Conservation (phyloP, 2,329 filamentous ascomycete genomes). For the Emmonsia crescens region DNA sequence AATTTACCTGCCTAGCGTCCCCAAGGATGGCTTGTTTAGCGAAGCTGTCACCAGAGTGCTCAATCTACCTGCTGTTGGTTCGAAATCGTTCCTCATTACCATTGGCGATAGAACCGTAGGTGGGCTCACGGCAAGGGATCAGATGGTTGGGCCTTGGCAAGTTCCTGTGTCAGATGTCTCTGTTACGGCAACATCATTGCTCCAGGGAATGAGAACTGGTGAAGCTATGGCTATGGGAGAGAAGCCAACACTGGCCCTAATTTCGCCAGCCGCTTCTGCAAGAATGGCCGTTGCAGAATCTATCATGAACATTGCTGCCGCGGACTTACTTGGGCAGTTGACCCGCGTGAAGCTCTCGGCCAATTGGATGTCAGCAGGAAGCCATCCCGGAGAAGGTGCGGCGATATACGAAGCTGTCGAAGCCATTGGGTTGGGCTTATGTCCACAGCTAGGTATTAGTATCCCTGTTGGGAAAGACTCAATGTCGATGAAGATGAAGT, state of each 20-base stretch:
- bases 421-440: constrained; percentile 85
- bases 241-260: constrained; percentile 77
- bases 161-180: constrained; percentile 88
- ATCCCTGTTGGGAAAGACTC: constrained; percentile 98
- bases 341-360: constrained; percentile 77
- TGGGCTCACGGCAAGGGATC: constrained; percentile 76
- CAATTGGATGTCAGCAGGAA: constrained; percentile 99
- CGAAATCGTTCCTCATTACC: constrained; percentile 93
- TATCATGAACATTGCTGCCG: constrained; percentile 84
- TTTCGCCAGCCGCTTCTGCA: constrained; percentile 79
- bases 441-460: constrained; percentile 76
- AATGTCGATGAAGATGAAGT: constrained; percentile 97
- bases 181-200: constrained; percentile 75
- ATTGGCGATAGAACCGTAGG: constrained; percentile 90
- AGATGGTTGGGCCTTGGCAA: constrained; percentile 96
- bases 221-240: constrained; percentile 99
- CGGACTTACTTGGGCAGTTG: constrained; percentile 60
- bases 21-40: constrained; percentile 40
- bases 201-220: constrained; percentile 61
- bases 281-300: constrained; percentile 94
- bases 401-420: constrained; percentile 88
- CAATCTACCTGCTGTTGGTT: constrained; percentile 79
- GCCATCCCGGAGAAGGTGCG: constrained; percentile 83
- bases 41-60: constrained; percentile 76
- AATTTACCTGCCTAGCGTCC: constrained; percentile 50